Evolutionary conservation across 148 eudicot genomes (phyloP).

Genomic region (Diospyros kaki): DNA sequence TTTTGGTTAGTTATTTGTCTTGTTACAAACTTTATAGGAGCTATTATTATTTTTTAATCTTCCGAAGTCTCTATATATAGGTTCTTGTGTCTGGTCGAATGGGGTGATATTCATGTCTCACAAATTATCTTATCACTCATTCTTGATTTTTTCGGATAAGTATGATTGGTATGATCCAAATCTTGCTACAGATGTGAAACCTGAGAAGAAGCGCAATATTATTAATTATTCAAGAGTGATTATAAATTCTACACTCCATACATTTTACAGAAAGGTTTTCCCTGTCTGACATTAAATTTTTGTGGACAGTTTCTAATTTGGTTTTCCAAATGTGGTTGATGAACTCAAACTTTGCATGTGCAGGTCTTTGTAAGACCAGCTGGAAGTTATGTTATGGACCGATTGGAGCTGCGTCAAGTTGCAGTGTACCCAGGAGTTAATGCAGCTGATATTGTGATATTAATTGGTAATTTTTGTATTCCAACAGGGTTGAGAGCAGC

Average conservation of each 20-base stretch:
- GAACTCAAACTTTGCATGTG: constrained; percentile 7
- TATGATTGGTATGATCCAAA: too few species aligned
- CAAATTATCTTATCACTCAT: too few species aligned
- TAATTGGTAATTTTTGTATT: constrained; percentile 66
- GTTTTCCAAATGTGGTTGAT: not conserved
- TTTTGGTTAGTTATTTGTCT: too few species aligned
- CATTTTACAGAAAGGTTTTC: not conserved
- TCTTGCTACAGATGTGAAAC: too few species aligned
- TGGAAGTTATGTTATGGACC: constrained; percentile 98
- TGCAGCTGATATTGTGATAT: constrained; percentile 60
- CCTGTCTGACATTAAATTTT: not conserved
- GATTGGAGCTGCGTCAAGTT: constrained; percentile 80
- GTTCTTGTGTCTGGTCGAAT: too few species aligned
- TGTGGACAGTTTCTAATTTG: not conserved
- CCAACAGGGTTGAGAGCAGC: constrained; percentile 88
- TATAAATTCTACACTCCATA: not conserved
- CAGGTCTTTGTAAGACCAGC: constrained; percentile 99
- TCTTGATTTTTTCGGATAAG: too few species aligned
- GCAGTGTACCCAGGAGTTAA: constrained; percentile 53
- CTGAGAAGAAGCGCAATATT: too few species aligned
- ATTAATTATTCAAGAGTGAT: too few species aligned
- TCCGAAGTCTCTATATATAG: too few species aligned
- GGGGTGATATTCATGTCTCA: too few species aligned
- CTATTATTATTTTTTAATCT: too few species aligned
- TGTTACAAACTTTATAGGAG: too few species aligned